Base-by-base conservation (phyloP, 1,284 basidiomycete species). In the Heterobasidion irregulare region DNA sequence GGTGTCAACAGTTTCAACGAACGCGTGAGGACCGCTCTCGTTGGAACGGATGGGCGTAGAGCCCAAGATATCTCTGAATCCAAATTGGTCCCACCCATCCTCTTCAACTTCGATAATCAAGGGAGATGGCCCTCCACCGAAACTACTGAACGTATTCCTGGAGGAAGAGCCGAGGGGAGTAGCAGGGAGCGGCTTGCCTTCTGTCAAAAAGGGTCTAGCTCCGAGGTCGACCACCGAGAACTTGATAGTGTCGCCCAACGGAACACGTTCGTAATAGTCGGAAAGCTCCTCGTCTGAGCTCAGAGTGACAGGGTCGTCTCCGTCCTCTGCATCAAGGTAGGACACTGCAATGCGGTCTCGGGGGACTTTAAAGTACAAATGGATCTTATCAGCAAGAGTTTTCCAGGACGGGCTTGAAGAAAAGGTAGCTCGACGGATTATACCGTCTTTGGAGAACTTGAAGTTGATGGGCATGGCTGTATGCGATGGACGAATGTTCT, bases 281-380 rank as follows among this genome's bases (percentile, higher is more conserved):
- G 75, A 73, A 9, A 87, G 74, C 66, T 88, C 85, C 41, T 82
- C 82, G 55, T 88, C 75, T 4, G 86, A 80, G 67, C 78, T 86
- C 57, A 89, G 72, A 10, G 86, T 89, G 57, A 90, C 79, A 16
- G 16, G 12, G 59, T 84, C 79, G 63, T 90, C 87, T 38, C 78
- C 76, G 62, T 89, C 86, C 10, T 41, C 38, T 38, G 65, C 65
- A 67, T 90, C 87, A 50, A 83, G 57, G 65, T 90, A 90, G 35
- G 83, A 81, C 41, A 86, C 82, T 2, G 75, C 85, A 53, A 89
- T 70, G 51, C 75, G 75, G 56, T 77, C 74, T 53, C 69, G 57
- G 9, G 83, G 77, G 47, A 90, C 82, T 53, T 66, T 64, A 68
- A 79, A 89, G 26, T 89, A 69, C 32, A 65, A 56, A 43, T 77